Base-by-base conservation (phyloP, 805 yeast species). In the Saccharomyces jurei region DNA sequence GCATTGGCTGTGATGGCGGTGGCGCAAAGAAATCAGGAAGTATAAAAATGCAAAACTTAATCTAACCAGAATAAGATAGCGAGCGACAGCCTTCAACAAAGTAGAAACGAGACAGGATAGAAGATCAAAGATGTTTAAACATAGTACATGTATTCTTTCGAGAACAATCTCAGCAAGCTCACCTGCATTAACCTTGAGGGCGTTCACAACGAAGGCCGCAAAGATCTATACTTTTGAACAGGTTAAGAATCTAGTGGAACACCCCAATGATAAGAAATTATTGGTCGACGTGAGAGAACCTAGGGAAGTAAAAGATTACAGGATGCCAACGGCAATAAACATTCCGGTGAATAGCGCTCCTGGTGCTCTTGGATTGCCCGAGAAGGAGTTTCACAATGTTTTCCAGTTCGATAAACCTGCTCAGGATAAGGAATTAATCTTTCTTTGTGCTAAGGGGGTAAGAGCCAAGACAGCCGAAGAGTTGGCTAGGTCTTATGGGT, bases 281-380 rank as follows among this genome's bases (percentile, higher is more conserved):
- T 71, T 92, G 41, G 83, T 92, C 26, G 99, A 92, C 67, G 97
- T 89, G 22, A 83, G 99, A 68, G 98, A 92, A 74, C 97, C 97
- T 5, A 78, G 76, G 27, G 99, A 92, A 72, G 78, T 73, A 64
- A 57, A 63, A 27, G 81, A 75, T 50, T 96, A 96, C 47, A 83
- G 80, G 66, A 86, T 92, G 62, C 97, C 97, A 29, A 79, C 81
- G 13, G 85, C 98, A 5, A 71, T 91, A 54, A 94, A 94, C 67
- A 80, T 92, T 55, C 98, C 99, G 21, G 85, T 83, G 73, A 89
- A 89, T 66, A 82, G 94, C 4, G 81, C 91, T 11, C 98, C 98
- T 0, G 96, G 96, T 22, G 98, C 98, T 0, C 77, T 92, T 56
- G 89, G 88, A 50, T 79, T 92, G 50, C 71, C 84, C 1, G 78